phyloP scores from a whole-genome alignment of 1,284 basidiomycete genomes.

The Dichomitus squalens region DNA sequence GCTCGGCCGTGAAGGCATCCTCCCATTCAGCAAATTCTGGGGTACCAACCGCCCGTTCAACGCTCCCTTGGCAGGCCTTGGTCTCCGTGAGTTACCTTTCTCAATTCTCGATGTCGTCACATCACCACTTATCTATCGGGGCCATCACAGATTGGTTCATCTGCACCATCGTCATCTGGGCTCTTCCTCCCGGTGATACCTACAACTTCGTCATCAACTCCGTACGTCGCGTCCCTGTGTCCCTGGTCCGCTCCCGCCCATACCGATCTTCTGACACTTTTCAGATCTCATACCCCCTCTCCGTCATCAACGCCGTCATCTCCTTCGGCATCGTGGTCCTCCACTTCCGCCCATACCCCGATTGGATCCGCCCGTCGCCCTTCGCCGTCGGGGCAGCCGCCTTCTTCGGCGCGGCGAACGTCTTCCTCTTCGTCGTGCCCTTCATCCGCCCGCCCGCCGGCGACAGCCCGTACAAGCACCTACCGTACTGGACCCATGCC shows the following conservation, averaged over 20 bases:
- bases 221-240: not conserved
- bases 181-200: constrained; percentile 52
- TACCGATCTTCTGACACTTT: constrained; percentile 36
- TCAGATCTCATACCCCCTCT: constrained; percentile 50
- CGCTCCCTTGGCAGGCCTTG: constrained; percentile 58
- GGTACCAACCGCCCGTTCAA: constrained; percentile 65
- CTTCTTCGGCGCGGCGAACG: constrained; percentile 58
- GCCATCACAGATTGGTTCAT: constrained; percentile 43
- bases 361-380: constrained; percentile 44
- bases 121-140: too few relatives aligned
- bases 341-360: constrained; percentile 33
- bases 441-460: constrained; percentile 50
- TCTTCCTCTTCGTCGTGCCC: constrained; percentile 57
- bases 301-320: constrained; percentile 52
- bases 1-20: constrained; percentile 63
- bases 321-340: constrained; percentile 57
- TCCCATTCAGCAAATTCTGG: constrained; percentile 60
- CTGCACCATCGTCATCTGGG: constrained; percentile 49
- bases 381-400: constrained; percentile 47
- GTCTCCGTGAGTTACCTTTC: constrained; percentile 31
- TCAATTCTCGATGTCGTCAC: too few relatives aligned
- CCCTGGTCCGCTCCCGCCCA: constrained; percentile 37
- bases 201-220: constrained; percentile 14
- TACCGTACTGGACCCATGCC: constrained; percentile 66
- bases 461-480: constrained; percentile 48